These are phyloP conservation scores for Colletotrichum noveboracense DNA, from an alignment of 2,329 filamentous ascomycete species.

Conservation along the genomic window DNA sequence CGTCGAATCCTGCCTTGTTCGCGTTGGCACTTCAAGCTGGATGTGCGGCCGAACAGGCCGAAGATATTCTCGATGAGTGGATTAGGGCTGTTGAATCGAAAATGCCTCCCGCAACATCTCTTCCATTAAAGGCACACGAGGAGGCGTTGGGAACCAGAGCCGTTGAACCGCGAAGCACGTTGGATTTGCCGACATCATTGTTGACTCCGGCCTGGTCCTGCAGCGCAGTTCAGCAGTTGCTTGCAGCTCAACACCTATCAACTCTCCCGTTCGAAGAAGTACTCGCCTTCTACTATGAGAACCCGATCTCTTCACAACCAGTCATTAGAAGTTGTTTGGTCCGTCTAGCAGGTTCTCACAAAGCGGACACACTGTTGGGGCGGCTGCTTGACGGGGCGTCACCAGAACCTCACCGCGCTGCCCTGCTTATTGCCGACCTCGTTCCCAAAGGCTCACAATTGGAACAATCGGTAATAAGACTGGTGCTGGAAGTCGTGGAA, in stretches of 20 bases:
- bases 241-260: background rate
- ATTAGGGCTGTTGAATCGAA: background rate
- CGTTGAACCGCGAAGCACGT: background rate
- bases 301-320: background rate
- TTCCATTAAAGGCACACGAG: background rate
- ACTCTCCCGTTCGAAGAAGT: background rate
- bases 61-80: background rate
- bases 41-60: background rate
- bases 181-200: background rate
- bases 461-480: background rate
- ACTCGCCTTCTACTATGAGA: background rate
- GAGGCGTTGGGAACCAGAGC: accelerated
- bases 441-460: background rate
- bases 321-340: background rate
- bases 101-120: background rate
- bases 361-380: background rate
- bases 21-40: background rate
- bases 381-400: background rate
- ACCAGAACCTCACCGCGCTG: background rate
- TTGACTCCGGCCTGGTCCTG: background rate
- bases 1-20: background rate
- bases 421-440: background rate
- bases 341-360: background rate
- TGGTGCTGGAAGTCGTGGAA: background rate
- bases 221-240: background rate